Evolutionary conservation across 148 eudicot genomes (phyloP).

Genomic region (Fagopyrum esculentum): DNA sequence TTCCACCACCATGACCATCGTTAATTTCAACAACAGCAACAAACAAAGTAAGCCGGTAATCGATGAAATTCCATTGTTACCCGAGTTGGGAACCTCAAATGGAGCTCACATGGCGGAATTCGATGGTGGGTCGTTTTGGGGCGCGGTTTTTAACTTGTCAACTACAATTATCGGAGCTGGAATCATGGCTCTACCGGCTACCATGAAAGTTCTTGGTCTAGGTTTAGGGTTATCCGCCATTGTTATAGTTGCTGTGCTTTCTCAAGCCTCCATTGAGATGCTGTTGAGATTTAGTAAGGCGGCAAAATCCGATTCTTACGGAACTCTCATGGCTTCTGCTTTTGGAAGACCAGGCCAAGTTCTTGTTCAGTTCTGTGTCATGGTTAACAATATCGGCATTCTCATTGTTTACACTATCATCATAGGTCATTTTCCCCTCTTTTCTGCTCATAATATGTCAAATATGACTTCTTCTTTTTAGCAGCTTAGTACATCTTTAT

Average conservation of each 20-base stretch:
- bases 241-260: constrained; percentile 51
- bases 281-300: constrained; percentile 61
- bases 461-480: no score
- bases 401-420: constrained; percentile 68
- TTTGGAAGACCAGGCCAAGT: constrained; percentile 67
- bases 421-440: constrained; percentile 31
- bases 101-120: constrained; percentile 24
- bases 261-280: constrained; percentile 62
- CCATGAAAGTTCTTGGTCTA: constrained; percentile 70
- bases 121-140: constrained; percentile 36
- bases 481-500: no score
- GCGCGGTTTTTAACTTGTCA: constrained; percentile 73
- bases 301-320: constrained; percentile 44
- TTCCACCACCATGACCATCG: background rate
- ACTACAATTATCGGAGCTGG: constrained; percentile 88
- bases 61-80: constrained; percentile 53
- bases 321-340: constrained; percentile 63
- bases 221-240: constrained; percentile 53
- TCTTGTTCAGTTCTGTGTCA: constrained; percentile 49
- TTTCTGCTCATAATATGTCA: no score
- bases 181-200: constrained; percentile 79
- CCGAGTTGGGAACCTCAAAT: constrained; percentile 32
- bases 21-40: background rate
- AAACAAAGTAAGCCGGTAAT: background rate
- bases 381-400: constrained; percentile 64